These are phyloP conservation scores for Lavandula angustifolia DNA, from an alignment of 257 asterid species.

Conservation along the genomic window DNA sequence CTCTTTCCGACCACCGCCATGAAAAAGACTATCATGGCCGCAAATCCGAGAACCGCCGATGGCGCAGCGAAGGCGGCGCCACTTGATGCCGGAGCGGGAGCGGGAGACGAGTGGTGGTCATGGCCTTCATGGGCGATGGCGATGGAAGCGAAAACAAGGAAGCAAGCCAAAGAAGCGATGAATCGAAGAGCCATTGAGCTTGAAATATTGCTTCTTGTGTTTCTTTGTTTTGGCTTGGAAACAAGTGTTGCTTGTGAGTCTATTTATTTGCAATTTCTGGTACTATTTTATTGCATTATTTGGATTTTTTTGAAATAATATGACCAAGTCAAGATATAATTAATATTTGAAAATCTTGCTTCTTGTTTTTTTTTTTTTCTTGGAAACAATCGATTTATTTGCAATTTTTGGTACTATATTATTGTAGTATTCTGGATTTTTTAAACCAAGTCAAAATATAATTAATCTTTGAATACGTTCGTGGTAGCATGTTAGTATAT, in stretches of 20 bases:
- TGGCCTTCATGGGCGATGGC: slow-evolving; percentile 47
- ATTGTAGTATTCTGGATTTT: no score
- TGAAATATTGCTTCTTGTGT: not conserved
- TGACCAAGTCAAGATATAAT: no score
- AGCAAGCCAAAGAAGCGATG: slow-evolving; percentile 26
- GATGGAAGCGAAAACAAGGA: slow-evolving; percentile 26
- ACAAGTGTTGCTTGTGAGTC: not conserved
- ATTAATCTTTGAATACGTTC: no score
- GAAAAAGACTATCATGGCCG: slow-evolving; percentile 35
- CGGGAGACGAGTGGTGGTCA: slow-evolving; percentile 39
- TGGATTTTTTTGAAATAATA: no score
- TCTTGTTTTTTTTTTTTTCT: slow-evolving; percentile 4
- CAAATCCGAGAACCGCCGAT: slow-evolving; percentile 33
- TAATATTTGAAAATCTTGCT: no score
- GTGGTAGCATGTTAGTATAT: no score
- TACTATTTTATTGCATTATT: not conserved
- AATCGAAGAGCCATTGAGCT: slow-evolving; percentile 29
- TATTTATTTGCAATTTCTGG: slow-evolving; percentile 24
- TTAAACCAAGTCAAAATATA: no score
- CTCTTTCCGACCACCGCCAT: slow-evolving; percentile 34
- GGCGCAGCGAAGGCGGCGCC: slow-evolving; percentile 32
- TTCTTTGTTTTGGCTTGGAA: slow-evolving; percentile 3
- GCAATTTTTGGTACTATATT: not conserved
- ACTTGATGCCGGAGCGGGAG: slow-evolving; percentile 18
- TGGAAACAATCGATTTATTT: slow-evolving; percentile 24